Conservation (phyloP, 345 rosid genomes). For the Arabis hirsuta region DNA sequence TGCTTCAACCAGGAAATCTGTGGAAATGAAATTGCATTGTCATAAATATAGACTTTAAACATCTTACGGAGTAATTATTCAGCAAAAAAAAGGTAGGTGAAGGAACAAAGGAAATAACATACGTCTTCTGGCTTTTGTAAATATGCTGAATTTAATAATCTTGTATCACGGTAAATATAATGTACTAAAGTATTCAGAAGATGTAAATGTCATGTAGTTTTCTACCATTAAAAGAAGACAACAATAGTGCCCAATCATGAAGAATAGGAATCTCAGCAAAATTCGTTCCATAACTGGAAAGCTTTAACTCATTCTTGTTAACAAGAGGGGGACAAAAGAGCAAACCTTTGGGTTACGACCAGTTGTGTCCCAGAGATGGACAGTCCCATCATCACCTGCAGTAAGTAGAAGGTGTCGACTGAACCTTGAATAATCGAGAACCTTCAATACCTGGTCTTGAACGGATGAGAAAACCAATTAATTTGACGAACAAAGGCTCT, state of each 20-base stretch:
- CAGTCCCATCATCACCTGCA: slow-evolving; percentile 99
- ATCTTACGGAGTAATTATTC: background rate
- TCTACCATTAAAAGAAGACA: background rate
- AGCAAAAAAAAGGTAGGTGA: background rate
- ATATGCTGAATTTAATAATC: background rate
- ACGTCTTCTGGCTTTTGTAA: background rate
- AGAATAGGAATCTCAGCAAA: background rate
- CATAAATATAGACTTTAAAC: slow-evolving; percentile 21
- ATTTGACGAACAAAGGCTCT: slow-evolving; percentile 29
- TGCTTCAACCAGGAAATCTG: slow-evolving; percentile 96
- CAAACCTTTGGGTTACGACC: slow-evolving; percentile 91
- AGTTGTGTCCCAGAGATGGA: slow-evolving; percentile 95
- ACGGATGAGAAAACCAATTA: slow-evolving; percentile 48
- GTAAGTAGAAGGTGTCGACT: slow-evolving; percentile 93
- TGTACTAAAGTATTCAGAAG: background rate
- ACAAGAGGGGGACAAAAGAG: background rate
- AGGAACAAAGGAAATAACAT: slow-evolving; percentile 3
- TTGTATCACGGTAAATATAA: background rate
- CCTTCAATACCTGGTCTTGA: slow-evolving; percentile 95
- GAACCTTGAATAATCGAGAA: slow-evolving; percentile 91
- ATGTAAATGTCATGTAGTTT: background rate
- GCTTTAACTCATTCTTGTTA: background rate
- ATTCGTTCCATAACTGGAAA: background rate
- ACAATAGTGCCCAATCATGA: background rate
- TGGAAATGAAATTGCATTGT: slow-evolving; percentile 32